Percentiles rank a stretch among this genome's conserved stretches.
Evolutionary conservation across 78 protist genomes (phyloP).

Genomic region (Guillardia theta): DNA sequence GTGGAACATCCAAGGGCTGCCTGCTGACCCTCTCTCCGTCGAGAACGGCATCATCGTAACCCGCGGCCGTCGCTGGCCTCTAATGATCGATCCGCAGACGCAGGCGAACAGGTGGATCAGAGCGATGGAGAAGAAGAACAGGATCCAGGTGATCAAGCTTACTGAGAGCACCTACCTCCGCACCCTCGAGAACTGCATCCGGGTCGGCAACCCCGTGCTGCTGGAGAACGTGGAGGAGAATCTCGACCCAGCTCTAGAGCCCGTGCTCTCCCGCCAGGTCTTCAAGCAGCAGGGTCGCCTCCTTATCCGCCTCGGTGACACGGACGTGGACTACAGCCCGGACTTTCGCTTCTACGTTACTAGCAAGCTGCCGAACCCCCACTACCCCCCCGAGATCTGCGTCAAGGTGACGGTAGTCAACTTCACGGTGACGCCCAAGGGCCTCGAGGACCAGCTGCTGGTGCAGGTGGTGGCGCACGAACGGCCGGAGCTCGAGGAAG

Average conservation of each 20-base stretch:
- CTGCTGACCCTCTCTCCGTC: constrained; percentile 70
- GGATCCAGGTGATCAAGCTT: constrained; percentile 47
- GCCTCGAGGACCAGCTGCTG: constrained; percentile 76
- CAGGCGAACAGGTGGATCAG: constrained; percentile 75
- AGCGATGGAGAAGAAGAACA: constrained; percentile 30
- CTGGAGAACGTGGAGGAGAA: constrained; percentile 67
- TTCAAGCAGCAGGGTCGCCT: constrained; percentile 38
- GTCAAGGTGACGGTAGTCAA: constrained; percentile 66
- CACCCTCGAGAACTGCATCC: constrained; percentile 56
- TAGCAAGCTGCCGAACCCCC: constrained; percentile 67
- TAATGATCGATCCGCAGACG: constrained; percentile 89
- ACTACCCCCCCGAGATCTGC: constrained; percentile 67
- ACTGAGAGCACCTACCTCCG: constrained; percentile 37
- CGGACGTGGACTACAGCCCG: constrained; percentile 66
- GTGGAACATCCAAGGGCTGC: constrained; percentile 76
- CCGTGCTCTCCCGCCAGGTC: constrained; percentile 51
- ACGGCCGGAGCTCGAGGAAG: constrained; percentile 64
- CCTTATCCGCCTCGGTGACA: constrained; percentile 58
- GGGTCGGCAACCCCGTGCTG: constrained; percentile 67
- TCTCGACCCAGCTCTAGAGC: constrained; percentile 69
- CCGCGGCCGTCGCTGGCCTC: constrained; percentile 76
- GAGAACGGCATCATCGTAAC: constrained; percentile 84
- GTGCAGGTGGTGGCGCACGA: constrained; percentile 44
- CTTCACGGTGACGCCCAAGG: constrained; percentile 71
- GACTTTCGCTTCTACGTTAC: constrained; percentile 67